A percentile compares a stretch with the other conserved stretches of the same genome.
These are phyloP conservation scores for Rhodotorula toruloides DNA, from an alignment of 768 basidiomycete genomes.

Conservation along the genomic window DNA sequence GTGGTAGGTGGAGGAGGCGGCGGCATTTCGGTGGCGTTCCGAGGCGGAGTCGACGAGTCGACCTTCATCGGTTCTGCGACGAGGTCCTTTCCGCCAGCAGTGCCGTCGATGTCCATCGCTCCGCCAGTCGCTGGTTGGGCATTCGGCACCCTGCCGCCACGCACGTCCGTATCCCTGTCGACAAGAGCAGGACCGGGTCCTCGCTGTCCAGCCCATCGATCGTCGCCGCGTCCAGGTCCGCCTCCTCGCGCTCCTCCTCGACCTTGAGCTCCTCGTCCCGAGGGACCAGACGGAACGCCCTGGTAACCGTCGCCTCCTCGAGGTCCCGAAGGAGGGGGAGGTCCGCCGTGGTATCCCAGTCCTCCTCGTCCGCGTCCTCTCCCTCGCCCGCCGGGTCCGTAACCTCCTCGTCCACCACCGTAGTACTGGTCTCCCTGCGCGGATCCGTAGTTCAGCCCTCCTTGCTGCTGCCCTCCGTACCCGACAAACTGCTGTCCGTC, in stretches of 20 bases:
- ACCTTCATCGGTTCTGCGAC: neutral
- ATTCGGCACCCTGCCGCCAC: neutral
- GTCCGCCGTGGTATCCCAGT: conserved; percentile 15
- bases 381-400: conserved; percentile 48
- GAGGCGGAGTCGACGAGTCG: conserved; percentile 9
- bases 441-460: conserved; percentile 8
- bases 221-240: neutral
- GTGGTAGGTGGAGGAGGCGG: conserved; percentile 41
- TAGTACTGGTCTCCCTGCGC: neutral
- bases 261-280: neutral
- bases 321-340: conserved; percentile 66
- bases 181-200: neutral
- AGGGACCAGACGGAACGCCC: conserved; percentile 45
- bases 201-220: conserved; percentile 5
- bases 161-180: neutral
- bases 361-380: conserved; percentile 23
- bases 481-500: neutral
- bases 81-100: neutral
- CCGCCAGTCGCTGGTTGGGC: neutral
- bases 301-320: conserved; percentile 63
- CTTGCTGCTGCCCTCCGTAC: neutral
- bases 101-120: conserved; percentile 5
- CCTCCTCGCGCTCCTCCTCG: conserved; percentile 9
- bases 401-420: neutral
- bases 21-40: neutral